Conservation (phyloP, 2,329 filamentous ascomycete species). For the Pyricularia sp. region DNA sequence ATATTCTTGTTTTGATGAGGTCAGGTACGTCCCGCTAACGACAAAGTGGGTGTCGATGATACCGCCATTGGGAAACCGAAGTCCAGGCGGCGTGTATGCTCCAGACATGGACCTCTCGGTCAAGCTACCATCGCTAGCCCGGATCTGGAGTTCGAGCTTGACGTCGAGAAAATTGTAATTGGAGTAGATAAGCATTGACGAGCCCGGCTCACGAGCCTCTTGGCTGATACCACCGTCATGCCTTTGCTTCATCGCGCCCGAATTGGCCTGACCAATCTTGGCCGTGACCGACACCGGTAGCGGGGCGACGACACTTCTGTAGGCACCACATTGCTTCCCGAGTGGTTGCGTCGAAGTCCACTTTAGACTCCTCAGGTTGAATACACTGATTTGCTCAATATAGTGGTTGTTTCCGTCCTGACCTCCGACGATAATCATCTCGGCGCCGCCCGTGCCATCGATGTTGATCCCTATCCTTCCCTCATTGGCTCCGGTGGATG, state of each 20-base stretch:
- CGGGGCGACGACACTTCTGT: conserved; percentile 87
- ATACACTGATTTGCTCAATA: conserved; percentile 96
- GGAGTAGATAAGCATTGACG: conserved; percentile 90
- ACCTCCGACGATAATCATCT: conserved; percentile 94
- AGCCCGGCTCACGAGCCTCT: conserved; percentile 43
- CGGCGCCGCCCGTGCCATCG: conserved; percentile 81
- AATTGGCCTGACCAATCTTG: conserved; percentile 49
- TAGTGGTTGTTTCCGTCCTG: conserved; percentile 98
- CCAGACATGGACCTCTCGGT: conserved; percentile 83
- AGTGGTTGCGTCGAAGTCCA: conserved; percentile 85
- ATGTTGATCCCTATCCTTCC: conserved; percentile 79
- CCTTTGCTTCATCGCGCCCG: conserved; percentile 17
- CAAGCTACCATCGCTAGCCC: conserved; percentile 69
- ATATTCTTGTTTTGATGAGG: conserved; percentile 96
- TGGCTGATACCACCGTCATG: conserved; percentile 36
- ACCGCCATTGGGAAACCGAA: conserved; percentile 91
- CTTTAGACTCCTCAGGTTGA: conserved; percentile 87
- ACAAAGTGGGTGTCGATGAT: conserved; percentile 95
- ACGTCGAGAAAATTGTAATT: conserved; percentile 99
- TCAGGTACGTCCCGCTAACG: conserved; percentile 92
- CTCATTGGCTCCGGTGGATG: conserved; percentile 66
- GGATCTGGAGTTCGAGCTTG: conserved; percentile 84
- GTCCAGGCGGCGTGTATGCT: conserved; percentile 73
- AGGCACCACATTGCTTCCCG: conserved; percentile 83
- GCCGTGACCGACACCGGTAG: conserved; percentile 53